phyloP scores from a whole-genome alignment of 1,284 basidiomycete species.

The Phellopilus nigrolimitatus region DNA sequence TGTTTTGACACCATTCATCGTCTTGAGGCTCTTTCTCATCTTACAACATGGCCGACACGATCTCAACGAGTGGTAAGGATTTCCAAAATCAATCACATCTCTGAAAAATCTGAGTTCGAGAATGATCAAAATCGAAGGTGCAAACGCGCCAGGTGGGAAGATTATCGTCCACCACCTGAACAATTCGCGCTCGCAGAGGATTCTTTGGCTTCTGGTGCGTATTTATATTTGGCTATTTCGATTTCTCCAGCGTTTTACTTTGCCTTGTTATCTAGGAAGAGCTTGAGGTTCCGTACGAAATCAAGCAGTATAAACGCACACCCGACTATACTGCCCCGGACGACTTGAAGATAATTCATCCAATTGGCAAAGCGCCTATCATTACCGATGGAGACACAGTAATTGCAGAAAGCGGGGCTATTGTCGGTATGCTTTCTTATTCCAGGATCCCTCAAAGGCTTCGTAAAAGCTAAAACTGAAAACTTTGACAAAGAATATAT shows the following conservation, averaged over 20 bases:
- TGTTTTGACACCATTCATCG: too few relatives aligned
- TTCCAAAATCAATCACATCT: background rate
- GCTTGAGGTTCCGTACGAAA: constrained; percentile 42
- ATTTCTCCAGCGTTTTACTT: background rate
- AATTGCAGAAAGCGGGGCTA: constrained; percentile 46
- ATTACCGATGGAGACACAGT: constrained; percentile 42
- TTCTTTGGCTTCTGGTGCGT: constrained; percentile 50
- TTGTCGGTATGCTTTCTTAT: constrained; percentile 35
- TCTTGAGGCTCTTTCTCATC: too few relatives aligned
- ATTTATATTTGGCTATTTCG: background rate
- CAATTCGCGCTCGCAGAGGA: constrained; percentile 46
- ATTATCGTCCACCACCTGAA: constrained; percentile 46
- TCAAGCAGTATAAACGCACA: constrained; percentile 43
- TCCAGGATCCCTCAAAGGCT: too few relatives aligned
- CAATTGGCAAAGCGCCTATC: constrained; percentile 43
- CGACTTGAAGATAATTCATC: constrained; percentile 37
- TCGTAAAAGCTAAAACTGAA: background rate
- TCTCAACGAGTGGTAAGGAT: background rate
- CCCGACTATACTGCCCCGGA: constrained; percentile 35
- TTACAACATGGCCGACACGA: background rate
- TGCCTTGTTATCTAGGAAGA: constrained; percentile 38
- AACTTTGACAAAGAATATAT: constrained; percentile 34
- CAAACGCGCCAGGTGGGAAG: background rate
- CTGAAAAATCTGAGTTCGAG: background rate
- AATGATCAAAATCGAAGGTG: background rate